A percentile compares a stretch with the other conserved stretches of the same genome.
These are phyloP conservation scores for Entomortierella chlamydospora DNA, from an alignment of 192 early-diverging fungal genomes.

Conservation along the genomic window DNA sequence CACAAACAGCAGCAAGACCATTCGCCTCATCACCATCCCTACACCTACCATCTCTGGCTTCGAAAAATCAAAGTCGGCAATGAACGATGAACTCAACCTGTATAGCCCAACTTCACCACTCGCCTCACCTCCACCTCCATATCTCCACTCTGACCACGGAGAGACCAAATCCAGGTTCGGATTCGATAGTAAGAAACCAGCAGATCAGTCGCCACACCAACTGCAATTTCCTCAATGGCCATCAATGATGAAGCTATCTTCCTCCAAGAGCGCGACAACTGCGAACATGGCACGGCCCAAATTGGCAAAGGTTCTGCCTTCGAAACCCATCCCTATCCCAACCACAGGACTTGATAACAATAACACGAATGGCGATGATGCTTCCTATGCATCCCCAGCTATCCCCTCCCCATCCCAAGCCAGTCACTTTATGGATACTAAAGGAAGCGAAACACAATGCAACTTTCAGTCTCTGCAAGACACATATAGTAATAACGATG, in stretches of 20 bases:
- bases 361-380: background rate
- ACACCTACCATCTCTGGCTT: constrained; percentile 1
- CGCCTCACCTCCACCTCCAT: constrained; percentile 51
- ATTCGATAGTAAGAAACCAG: constrained; percentile 12
- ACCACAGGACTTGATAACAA: background rate
- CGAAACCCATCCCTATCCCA: constrained; percentile 25
- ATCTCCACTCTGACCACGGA: constrained; percentile 19
- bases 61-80: background rate
- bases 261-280: background rate
- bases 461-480: background rate
- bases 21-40: constrained; percentile 37
- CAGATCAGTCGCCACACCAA: background rate
- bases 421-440: constrained; percentile 9
- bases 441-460: constrained; percentile 4
- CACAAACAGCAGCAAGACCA: constrained; percentile 37
- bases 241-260: constrained; percentile 17
- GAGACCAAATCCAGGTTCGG: background rate
- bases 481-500: background rate
- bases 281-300: constrained; percentile 26
- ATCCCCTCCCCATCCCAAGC: background rate
- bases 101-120: constrained; percentile 29
- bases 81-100: constrained; percentile 6
- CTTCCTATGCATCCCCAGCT: background rate
- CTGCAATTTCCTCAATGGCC: constrained; percentile 22
- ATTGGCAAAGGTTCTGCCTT: constrained; percentile 28